These are phyloP conservation scores for Arthroderma uncinatum DNA, from an alignment of 2,329 filamentous ascomycete species.

Conservation along the genomic window DNA sequence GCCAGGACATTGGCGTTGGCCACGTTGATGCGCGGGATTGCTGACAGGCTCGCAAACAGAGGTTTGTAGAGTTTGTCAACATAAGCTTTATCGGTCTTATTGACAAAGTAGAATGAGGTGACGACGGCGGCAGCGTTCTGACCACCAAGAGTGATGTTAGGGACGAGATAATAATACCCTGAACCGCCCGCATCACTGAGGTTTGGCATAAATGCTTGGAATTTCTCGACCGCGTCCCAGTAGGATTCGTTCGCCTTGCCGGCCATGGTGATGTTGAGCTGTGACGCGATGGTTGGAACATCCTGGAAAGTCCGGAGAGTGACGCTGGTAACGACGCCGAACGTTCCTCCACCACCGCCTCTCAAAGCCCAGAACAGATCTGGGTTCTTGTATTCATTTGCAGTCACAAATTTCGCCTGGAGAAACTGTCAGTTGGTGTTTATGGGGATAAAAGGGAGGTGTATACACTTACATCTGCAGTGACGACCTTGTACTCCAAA, in stretches of 20 bases:
- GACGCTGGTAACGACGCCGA: conserved; percentile 46
- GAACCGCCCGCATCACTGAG: conserved; percentile 12
- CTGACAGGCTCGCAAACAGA: conserved; percentile 3
- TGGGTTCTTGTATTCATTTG: conserved; percentile 37
- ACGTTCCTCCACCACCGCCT: conserved; percentile 51
- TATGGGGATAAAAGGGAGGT: conserved; percentile 24
- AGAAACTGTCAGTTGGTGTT: conserved; percentile 20
- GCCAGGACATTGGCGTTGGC: background rate
- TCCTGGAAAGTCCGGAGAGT: conserved; percentile 37
- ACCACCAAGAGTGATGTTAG: conserved; percentile 5
- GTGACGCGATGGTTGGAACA: conserved; percentile 4
- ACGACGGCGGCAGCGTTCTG: background rate
- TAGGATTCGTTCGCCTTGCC: conserved; percentile 9
- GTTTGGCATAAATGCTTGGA: conserved; percentile 12
- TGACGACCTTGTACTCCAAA: conserved; percentile 41
- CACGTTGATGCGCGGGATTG: conserved; percentile 7
- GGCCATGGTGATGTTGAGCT: conserved; percentile 12
- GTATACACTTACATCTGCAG: conserved; percentile 27
- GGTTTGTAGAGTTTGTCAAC: conserved; percentile 8
- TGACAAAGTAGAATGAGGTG: conserved; percentile 7
- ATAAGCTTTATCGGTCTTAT: conserved; percentile 3
- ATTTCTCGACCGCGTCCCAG: conserved; percentile 11
- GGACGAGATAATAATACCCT: conserved; percentile 14
- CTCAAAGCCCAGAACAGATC: conserved; percentile 55
- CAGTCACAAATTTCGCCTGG: conserved; percentile 39